Base-by-base conservation (phyloP, 1,284 basidiomycete species). In the Boletus semigastroideus region DNA sequence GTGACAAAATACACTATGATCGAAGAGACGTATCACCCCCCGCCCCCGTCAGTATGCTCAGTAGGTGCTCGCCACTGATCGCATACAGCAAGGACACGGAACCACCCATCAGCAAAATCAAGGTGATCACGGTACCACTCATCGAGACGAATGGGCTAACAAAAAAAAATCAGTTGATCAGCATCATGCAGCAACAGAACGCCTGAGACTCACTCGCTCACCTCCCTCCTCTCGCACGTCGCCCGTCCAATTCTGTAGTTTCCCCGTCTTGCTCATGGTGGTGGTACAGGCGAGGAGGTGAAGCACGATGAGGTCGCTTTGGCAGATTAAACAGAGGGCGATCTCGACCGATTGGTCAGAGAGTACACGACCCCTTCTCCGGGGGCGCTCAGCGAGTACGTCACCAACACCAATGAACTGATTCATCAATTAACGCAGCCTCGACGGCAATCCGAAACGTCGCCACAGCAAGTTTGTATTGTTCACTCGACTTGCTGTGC, bases 171-270 rank as follows among this genome's bases (percentile, higher is more conserved):
- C n/a, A n/a, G n/a, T n/a, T n/a, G 10, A 53, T 39, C 61, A 52
- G 33, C 6, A 2, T 54, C 22, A 39, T 46, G 53, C 44, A 14
- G 19, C 19, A 52, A 28, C 28, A 45, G 43, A 41, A 48, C 9
- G n/a, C n/a, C n/a, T 16, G 7, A 62, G 19, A 38, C 87, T 63
- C 65, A 90, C 87, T 79, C 79, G 74, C 87, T 90, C 42, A 92
- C 71, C 62, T 92, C 90, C 69, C 82, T 81, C 59, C 84, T 78
- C 73, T 92, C 83, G 60, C 90, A 92, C 55, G 74, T 78, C 76
- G 6, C 90, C 90, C 1, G 79, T 88, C 88, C 89, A 92, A 28
- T 71, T 69, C 58, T 84, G 78, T 5, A 77, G 81, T 64, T 81
- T 78, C 8, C 82, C 77, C 47, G 78, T 66, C 27, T 65, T 65